Evolutionary conservation across 352 stramenopile species (phyloP).

Genomic region (Globisporangium barbulae): DNA sequence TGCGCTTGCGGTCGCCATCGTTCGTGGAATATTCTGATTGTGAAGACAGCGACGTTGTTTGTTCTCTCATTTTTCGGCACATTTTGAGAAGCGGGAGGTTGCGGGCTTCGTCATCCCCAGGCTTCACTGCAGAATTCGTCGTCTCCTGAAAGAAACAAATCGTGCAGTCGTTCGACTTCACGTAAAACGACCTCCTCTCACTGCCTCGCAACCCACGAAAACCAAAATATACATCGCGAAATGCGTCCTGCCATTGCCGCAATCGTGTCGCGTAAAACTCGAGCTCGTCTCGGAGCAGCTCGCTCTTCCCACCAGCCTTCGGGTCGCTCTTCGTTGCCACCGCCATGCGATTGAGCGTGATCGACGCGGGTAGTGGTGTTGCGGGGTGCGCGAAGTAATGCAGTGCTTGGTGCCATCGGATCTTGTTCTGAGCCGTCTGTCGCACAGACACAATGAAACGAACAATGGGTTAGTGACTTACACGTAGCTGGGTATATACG

Average conservation of each 20-base stretch:
- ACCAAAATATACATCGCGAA: constrained; percentile 65
- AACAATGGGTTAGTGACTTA: not conserved
- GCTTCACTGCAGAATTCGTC: not conserved
- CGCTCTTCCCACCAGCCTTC: constrained; percentile 21
- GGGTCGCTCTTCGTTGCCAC: constrained; percentile 23
- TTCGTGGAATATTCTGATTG: not conserved
- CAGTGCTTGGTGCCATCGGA: constrained; percentile 62
- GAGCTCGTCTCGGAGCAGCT: constrained; percentile 49
- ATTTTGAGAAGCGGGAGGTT: constrained; percentile 29
- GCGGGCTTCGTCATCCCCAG: not conserved
- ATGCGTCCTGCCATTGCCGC: constrained; percentile 61
- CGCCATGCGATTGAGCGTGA: constrained; percentile 41
- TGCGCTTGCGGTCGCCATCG: not conserved
- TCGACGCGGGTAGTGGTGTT: constrained; percentile 40
- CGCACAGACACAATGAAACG: not conserved
- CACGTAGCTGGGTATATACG: not conserved
- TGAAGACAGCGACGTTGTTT: not conserved
- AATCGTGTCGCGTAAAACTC: constrained; percentile 57
- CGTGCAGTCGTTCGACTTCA: constrained; percentile 61
- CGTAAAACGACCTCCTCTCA: constrained; percentile 34
- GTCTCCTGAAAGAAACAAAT: constrained; percentile 49
- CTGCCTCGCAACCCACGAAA: constrained; percentile 27
- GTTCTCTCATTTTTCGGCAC: constrained; percentile 24
- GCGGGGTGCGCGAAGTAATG: constrained; percentile 71
- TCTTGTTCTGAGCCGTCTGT: constrained; percentile 17